Evolutionary conservation across 345 rosid genomes (phyloP).

Genomic region (Dovyalis caffra): DNA sequence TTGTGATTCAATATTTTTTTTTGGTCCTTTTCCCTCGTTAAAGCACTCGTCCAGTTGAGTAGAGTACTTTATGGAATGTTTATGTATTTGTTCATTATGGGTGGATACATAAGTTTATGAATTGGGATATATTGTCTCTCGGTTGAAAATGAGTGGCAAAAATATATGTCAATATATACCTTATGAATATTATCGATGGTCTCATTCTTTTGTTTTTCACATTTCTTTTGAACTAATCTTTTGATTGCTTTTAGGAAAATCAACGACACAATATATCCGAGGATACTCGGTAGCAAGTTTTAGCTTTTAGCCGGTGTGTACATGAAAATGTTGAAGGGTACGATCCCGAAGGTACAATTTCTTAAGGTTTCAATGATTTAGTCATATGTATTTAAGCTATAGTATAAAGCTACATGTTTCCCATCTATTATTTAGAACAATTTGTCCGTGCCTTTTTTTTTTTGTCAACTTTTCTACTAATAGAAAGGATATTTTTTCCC

Average conservation of each 20-base stretch:
- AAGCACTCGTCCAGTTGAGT: no score
- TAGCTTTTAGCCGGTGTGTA: constrained; percentile 88
- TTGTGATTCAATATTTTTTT: no score
- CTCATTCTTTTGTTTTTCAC: neutral
- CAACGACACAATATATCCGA: constrained; percentile 87
- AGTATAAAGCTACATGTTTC: neutral
- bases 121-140: constrained; percentile 1
- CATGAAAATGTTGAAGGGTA: constrained; percentile 94
- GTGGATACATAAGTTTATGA: neutral
- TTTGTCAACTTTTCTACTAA: neutral
- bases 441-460: neutral
- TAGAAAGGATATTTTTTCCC: neutral
- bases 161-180: neutral
- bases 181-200: neutral
- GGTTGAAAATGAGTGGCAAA: neutral
- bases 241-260: constrained; percentile 50
- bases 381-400: neutral
- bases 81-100: neutral
- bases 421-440: neutral
- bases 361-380: constrained; percentile 3
- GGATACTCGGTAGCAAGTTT: constrained; percentile 98
- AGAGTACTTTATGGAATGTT: constrained; percentile 2
- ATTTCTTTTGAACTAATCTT: constrained; percentile 6
- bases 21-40: no score
- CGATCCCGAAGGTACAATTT: constrained; percentile 81